Percentiles rank a stretch among this genome's conserved stretches.
Conservation (phyloP, 2,329 filamentous ascomycete genomes). For the Neofusicoccum cordaticola region DNA sequence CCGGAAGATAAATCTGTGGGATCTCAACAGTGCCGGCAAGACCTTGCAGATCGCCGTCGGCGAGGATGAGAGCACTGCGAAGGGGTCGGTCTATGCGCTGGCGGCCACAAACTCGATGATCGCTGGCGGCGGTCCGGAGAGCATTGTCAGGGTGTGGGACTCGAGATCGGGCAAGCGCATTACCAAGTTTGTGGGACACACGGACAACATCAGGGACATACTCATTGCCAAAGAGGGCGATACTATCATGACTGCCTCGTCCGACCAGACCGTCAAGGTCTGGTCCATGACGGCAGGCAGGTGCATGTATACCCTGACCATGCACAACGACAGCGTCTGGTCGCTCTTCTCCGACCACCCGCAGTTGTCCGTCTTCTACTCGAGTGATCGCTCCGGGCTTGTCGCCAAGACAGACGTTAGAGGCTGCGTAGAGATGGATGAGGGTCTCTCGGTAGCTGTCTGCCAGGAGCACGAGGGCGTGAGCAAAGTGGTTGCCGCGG, state of each 20-base stretch:
- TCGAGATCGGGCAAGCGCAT: slow-evolving; percentile 82
- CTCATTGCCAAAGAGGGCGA: slow-evolving; percentile 85
- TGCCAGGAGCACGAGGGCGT: slow-evolving; percentile 88
- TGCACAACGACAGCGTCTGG: slow-evolving; percentile 99
- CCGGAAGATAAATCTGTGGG: slow-evolving; percentile 89
- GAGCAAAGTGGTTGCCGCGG: slow-evolving; percentile 60
- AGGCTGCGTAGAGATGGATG: slow-evolving; percentile 72
- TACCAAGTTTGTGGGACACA: slow-evolving; percentile 95
- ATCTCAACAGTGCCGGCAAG: slow-evolving; percentile 82
- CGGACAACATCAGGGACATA: slow-evolving; percentile 89
- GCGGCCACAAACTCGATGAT: slow-evolving; percentile 76
- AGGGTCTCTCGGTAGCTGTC: slow-evolving; percentile 85
- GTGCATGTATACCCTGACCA: slow-evolving; percentile 96
- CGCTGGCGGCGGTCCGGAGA: slow-evolving; percentile 91
- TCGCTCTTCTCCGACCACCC: slow-evolving; percentile 88
- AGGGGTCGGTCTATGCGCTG: slow-evolving; percentile 92
- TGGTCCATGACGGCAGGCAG: slow-evolving; percentile 94
- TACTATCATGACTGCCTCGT: slow-evolving; percentile 88
- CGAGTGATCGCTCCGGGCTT: slow-evolving; percentile 83
- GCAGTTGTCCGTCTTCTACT: slow-evolving; percentile 86
- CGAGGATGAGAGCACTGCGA: slow-evolving; percentile 74
- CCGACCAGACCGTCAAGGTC: slow-evolving; percentile 95
- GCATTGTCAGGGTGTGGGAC: slow-evolving; percentile 90
- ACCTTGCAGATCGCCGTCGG: slow-evolving; percentile 80
- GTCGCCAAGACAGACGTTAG: slow-evolving; percentile 96